phyloP scores from a whole-genome alignment of 179 eudicot species.

The Actinidia arguta region DNA sequence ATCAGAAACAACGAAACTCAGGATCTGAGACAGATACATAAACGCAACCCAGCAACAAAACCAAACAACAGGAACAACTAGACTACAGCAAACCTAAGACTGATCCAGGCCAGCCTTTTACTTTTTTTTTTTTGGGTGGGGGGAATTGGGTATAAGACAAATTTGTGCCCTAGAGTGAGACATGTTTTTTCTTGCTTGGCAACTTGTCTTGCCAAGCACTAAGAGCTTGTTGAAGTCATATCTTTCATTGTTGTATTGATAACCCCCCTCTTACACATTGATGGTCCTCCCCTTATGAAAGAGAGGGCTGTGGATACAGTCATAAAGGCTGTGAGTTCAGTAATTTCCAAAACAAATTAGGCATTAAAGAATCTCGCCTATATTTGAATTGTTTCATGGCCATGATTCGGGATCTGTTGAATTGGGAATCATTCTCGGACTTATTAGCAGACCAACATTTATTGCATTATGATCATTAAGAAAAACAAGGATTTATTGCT shows the following conservation, averaged over 20 bases:
- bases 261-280: background rate
- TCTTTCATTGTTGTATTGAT: no score
- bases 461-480: constrained; percentile 1
- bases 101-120: no score
- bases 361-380: background rate
- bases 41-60: no score
- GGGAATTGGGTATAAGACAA: background rate
- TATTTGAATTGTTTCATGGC: background rate
- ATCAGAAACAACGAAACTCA: no score
- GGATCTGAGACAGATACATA: no score
- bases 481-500: background rate
- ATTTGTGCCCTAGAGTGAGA: background rate
- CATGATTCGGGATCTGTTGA: background rate
- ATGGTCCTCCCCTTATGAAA: background rate
- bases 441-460: background rate
- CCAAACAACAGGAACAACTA: no score
- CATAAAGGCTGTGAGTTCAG: background rate
- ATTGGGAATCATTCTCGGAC: background rate
- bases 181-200: background rate
- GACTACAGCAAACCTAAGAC: no score
- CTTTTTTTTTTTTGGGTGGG: background rate
- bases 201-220: background rate
- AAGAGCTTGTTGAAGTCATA: background rate
- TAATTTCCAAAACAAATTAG: background rate
- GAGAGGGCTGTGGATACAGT: background rate